Evolutionary conservation across 1,284 basidiomycete species (phyloP).

Genomic region (Rhodotorula sp.): DNA sequence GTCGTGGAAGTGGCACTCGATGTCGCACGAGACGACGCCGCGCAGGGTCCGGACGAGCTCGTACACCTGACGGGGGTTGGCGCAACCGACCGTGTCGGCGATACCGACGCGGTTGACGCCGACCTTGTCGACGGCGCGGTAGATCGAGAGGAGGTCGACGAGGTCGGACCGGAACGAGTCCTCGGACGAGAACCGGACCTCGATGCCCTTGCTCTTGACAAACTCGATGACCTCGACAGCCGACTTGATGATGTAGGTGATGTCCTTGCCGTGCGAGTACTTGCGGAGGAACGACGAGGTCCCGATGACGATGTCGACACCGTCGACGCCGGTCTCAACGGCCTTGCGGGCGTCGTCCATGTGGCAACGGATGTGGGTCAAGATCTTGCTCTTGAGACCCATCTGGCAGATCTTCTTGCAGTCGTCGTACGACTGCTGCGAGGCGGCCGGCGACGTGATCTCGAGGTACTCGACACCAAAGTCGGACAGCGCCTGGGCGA

Average conservation of each 20-base stretch:
- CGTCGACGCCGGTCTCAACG: constrained; percentile 98
- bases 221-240: constrained; percentile 98
- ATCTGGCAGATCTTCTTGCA: constrained; percentile 99
- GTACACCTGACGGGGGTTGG: constrained; percentile 98
- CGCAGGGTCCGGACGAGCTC: constrained; percentile 95
- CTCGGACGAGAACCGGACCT: constrained; percentile 99
- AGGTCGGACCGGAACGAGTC: constrained; percentile 99
- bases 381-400: constrained; percentile 92
- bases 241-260: constrained; percentile 97
- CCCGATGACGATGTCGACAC: constrained; percentile 99
- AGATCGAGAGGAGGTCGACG: constrained; percentile 97
- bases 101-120: constrained; percentile 99
- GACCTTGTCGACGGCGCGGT: constrained; percentile 99
- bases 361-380: constrained; percentile 99
- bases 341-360: constrained; percentile 99
- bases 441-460: constrained; percentile 96
- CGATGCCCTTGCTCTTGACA: constrained; percentile 99
- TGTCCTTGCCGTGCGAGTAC: constrained; percentile 99
- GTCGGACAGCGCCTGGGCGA: constrained; percentile 91
- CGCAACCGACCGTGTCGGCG: constrained; percentile 98
- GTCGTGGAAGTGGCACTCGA: constrained; percentile 98
- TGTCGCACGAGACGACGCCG: constrained; percentile 94
- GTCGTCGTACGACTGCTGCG: constrained; percentile 89
- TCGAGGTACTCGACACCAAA: constrained; percentile 99
- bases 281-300: constrained; percentile 98